A percentile compares a stretch with the other conserved stretches of the same genome.
Conservation (phyloP, 176 grass and related monocot genomes). For the Pharus latifolius region DNA sequence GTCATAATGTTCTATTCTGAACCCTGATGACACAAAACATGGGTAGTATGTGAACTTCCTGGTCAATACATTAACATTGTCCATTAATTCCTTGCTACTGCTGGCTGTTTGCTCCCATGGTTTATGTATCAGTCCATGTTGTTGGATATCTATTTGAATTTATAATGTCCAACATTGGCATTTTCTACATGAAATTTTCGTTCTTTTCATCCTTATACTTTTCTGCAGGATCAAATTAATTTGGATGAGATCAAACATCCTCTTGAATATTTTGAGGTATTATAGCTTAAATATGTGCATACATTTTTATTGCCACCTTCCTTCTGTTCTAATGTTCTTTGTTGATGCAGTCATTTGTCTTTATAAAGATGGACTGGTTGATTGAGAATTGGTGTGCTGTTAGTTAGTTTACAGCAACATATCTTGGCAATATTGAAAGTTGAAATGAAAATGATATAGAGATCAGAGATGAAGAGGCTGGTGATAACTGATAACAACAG, state of each 20-base stretch:
- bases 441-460: background rate
- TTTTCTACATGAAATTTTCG: constrained; percentile 5
- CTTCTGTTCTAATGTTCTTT: background rate
- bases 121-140: background rate
- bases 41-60: no score
- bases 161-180: background rate
- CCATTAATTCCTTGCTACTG: background rate
- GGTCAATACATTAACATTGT: background rate
- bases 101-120: background rate
- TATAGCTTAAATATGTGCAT: background rate
- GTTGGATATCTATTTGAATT: background rate
- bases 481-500: background rate
- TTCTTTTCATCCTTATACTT: background rate
- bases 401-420: background rate
- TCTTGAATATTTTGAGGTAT: constrained; percentile 93
- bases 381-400: no score
- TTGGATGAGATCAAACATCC: constrained; percentile 78
- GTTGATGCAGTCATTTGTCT: background rate
- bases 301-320: background rate
- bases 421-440: background rate
- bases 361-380: no score
- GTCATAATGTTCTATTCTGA: no score
- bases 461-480: no score
- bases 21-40: no score
- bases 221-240: constrained; percentile 81